A percentile compares a stretch with the other conserved stretches of the same genome.
Conservation (phyloP, 371 early-diverging fungal genomes). For the Mortierella sp. region DNA sequence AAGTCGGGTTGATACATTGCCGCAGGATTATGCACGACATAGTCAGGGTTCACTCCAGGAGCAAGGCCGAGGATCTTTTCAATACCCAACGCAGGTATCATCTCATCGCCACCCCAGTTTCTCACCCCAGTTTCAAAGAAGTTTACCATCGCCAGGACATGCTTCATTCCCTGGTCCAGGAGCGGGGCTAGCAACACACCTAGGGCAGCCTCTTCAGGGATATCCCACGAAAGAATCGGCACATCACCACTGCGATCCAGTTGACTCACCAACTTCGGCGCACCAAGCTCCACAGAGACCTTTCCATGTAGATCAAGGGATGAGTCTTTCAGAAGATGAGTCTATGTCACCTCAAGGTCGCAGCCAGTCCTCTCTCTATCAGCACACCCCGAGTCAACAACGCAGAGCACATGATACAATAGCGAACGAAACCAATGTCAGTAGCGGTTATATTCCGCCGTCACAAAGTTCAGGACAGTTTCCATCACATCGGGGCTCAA, state of each 20-base stretch:
- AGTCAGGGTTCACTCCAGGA: conserved; percentile 5
- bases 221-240: conserved; percentile 10
- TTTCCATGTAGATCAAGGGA: conserved; percentile 9
- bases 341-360: conserved; percentile 11
- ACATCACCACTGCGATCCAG: conserved; percentile 5
- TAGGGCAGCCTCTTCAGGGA: not conserved
- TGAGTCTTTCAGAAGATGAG: conserved; percentile 5
- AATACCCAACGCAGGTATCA: not conserved
- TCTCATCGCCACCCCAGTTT: not conserved
- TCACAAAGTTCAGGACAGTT: conserved; percentile 3
- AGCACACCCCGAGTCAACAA: not conserved
- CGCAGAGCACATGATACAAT: not conserved
- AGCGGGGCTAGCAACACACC: not conserved
- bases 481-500: conserved; percentile 18
- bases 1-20: conserved; percentile 7
- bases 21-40: conserved; percentile 10
- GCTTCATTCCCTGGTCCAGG: conserved; percentile 12
- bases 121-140: conserved; percentile 1
- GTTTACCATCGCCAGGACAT: conserved; percentile 2
- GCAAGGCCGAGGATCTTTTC: conserved; percentile 7
- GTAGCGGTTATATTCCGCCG: not conserved
- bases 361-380: not conserved
- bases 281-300: conserved; percentile 7
- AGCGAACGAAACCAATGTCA: not conserved
- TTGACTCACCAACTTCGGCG: conserved; percentile 4